Evolutionary conservation across 2,329 filamentous ascomycete species (phyloP).

Genomic region (Xylariaceae sp.): DNA sequence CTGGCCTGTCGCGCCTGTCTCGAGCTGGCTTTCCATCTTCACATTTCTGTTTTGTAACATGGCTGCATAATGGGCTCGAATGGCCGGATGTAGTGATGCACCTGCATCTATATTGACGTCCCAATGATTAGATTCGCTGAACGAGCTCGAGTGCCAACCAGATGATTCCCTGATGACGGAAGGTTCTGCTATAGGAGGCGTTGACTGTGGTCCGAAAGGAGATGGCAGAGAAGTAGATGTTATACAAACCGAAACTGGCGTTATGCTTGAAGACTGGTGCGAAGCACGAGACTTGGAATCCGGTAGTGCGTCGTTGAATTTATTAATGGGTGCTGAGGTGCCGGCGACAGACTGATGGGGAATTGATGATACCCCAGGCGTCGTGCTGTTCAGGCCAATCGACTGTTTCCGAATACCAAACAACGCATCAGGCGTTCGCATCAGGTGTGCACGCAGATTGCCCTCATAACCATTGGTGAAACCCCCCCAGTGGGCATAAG

Average conservation of each 20-base stretch:
- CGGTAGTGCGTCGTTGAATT: neutral
- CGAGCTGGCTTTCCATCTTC: constrained; percentile 20
- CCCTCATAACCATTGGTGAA: constrained; percentile 68
- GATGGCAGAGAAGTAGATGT: neutral
- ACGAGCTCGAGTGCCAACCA: constrained; percentile 13
- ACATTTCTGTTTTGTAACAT: constrained; percentile 36
- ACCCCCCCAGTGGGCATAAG: constrained; percentile 62
- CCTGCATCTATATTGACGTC: constrained; percentile 20
- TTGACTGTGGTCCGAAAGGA: constrained; percentile 9
- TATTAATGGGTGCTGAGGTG: neutral
- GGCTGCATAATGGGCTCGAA: constrained; percentile 40
- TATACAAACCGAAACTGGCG: constrained; percentile 4
- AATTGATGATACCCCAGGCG: constrained; percentile 18
- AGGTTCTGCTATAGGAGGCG: constrained; percentile 4
- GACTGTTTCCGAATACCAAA: constrained; percentile 38
- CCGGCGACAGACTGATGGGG: constrained; percentile 27
- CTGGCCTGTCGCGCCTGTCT: constrained; percentile 2
- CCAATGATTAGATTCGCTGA: constrained; percentile 14
- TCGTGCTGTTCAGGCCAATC: constrained; percentile 24
- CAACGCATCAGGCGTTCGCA: constrained; percentile 49
- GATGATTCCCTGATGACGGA: constrained; percentile 8
- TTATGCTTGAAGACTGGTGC: constrained; percentile 1
- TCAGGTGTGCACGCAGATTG: constrained; percentile 53
- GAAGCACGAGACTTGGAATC: constrained; percentile 3
- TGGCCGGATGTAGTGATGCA: constrained; percentile 40